Conservation (phyloP, 148 eudicot genomes). For the Chenopodium berlandieri region DNA sequence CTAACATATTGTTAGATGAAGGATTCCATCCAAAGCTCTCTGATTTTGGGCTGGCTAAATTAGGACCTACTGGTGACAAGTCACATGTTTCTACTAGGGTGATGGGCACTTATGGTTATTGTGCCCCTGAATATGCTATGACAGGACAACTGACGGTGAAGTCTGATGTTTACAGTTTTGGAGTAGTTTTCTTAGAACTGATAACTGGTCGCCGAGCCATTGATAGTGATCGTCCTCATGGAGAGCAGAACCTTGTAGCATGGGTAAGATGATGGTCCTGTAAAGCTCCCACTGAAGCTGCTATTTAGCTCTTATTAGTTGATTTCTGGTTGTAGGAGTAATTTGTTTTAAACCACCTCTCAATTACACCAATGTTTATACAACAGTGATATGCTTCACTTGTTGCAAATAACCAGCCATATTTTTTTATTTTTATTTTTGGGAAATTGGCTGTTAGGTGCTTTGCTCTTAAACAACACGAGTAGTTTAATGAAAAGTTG, state of each 20-base stretch:
- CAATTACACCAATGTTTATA: background rate
- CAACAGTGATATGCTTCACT: background rate
- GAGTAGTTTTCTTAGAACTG: conserved; percentile 84
- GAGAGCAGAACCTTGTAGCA: conserved; percentile 82
- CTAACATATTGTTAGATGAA: conserved; percentile 75
- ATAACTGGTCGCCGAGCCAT: conserved; percentile 85
- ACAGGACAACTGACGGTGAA: conserved; percentile 89
- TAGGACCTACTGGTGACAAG: conserved; percentile 93
- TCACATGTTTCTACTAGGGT: conserved; percentile 90
- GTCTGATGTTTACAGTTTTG: conserved; percentile 89
- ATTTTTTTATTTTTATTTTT: background rate
- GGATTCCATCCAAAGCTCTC: conserved; percentile 77
- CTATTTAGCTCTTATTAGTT: background rate
- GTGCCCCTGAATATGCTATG: conserved; percentile 96
- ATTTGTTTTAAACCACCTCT: background rate
- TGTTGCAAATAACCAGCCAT: background rate
- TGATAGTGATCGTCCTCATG: conserved; percentile 63
- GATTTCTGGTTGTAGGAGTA: background rate
- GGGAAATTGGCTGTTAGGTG: background rate
- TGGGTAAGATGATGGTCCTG: conserved; percentile 53
- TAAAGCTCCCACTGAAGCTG: background rate
- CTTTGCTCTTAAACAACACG: background rate
- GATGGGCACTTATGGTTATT: conserved; percentile 91
- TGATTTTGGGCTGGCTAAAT: conserved; percentile 85
- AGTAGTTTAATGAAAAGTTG: background rate